Evolutionary conservation across 495 filamentous ascomycete species (phyloP), one percentile per base, ranked within the genome.

Genomic region (Mytilinidion resinicola): DNA sequence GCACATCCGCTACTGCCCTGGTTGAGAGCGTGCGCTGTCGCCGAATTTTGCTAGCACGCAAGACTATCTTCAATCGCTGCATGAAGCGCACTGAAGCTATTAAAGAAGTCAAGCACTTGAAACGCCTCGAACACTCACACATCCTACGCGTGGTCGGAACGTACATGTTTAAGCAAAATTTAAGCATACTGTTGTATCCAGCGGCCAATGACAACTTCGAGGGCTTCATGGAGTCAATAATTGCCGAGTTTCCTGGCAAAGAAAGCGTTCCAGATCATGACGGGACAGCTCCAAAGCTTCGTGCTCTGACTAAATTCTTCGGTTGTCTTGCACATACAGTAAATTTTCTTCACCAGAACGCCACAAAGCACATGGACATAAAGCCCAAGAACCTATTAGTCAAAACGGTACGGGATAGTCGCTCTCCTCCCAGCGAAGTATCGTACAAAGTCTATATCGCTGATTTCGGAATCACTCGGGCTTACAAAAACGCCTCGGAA

Each of bases 31-130:
- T 57, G 9, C 9, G 21, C 10, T 57, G 55, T 36, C 20, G 44
- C 7, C 10, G 55, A 2, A 51, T 57, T 15, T 30, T 36, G 14
- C 17, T 57, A 12, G 55, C 55, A 1, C 42, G 55, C 11, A 51
- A 57, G 33, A 49, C 42, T 17, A 57, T 57, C 14, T 57, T 44
- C 33, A 49, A 48, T 34, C 55, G 55, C 51, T 9, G 46, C 17
- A 14, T 48, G 42, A 35, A 39, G 51, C 36, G 38, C 17, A 11
- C 20, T 1, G 55, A 57, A 5, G 55, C 55, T 8, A 34, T 57
- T 1, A 50, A 48, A 19, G 55, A 57, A 41, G 55, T 57, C 30
- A n/a, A 51, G 33, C 55, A 57, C 17, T 21, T 57, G 12, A 10
- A 51, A 37, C 44, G 55, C 7, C 1, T 57, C 1, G 19, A 33